A percentile compares a stretch with the other conserved stretches of the same genome.
Conservation (phyloP, 2,329 filamentous ascomycete species). For the Colletotrichum higginsianum region DNA sequence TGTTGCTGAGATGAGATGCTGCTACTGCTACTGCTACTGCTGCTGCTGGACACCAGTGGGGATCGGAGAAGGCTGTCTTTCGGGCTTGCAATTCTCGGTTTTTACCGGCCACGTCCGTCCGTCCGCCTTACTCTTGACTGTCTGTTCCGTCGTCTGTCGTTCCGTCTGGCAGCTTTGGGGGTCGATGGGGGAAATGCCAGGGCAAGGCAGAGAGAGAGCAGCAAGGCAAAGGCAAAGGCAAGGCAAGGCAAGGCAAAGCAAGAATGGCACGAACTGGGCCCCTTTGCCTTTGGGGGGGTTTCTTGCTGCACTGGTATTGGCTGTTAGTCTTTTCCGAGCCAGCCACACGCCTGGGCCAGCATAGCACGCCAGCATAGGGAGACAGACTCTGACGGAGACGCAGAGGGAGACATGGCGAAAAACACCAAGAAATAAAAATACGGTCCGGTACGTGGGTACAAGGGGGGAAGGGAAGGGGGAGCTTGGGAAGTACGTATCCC, state of each 20-base stretch:
- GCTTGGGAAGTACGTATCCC: slow-evolving; percentile 7
- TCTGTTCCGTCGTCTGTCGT: neutral
- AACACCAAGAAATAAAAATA: neutral
- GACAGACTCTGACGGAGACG: neutral
- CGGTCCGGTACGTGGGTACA: slow-evolving; percentile 15
- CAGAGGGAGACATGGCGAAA: neutral
- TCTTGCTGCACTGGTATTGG: slow-evolving; percentile 17
- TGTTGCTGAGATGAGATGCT: slow-evolving; percentile 34
- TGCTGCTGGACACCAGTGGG: neutral
- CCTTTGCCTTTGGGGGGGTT: neutral
- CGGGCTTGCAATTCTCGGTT: slow-evolving; percentile 18
- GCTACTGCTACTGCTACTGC: neutral
- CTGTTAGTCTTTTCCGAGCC: slow-evolving; percentile 22
- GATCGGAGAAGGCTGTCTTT: neutral
- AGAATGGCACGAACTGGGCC: slow-evolving; percentile 19
- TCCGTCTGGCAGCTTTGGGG: too few relatives aligned
- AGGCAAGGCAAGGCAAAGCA: slow-evolving; percentile 13
- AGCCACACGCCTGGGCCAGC: slow-evolving; percentile 22
- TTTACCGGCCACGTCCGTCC: slow-evolving; percentile 17
- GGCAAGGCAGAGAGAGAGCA: neutral
- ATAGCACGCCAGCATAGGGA: neutral
- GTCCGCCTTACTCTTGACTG: neutral
- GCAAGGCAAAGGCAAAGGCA: slow-evolving; percentile 12
- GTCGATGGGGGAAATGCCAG: neutral
- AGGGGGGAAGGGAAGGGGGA: neutral